A percentile compares a stretch with the other conserved stretches of the same genome.
Conservation (phyloP, 2,329 filamentous ascomycete species). For the Raffaelea deltoideospora region DNA sequence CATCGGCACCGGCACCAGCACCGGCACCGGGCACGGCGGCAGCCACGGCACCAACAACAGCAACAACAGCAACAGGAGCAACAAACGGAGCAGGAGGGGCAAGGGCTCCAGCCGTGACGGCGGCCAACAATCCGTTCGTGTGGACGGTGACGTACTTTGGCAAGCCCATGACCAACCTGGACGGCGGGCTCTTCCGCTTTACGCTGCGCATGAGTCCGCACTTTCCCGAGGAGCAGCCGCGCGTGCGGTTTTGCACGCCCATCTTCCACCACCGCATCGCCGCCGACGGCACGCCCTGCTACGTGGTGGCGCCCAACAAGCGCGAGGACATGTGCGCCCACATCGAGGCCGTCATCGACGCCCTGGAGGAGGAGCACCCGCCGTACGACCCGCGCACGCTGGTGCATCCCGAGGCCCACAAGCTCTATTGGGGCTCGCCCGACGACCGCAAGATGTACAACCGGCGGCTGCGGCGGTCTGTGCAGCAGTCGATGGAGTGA, state of each 20-base stretch:
- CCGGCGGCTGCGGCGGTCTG: constrained; percentile 61
- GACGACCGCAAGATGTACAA: constrained; percentile 78
- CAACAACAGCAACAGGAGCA: no score
- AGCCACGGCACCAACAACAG: no score
- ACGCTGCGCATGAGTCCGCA: constrained; percentile 64
- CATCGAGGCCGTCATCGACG: constrained; percentile 65
- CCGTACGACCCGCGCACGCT: constrained; percentile 81
- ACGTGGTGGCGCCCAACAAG: constrained; percentile 45
- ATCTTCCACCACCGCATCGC: constrained; percentile 85
- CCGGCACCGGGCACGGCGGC: no score
- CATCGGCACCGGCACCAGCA: no score
- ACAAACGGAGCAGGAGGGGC: no score
- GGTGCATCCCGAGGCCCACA: constrained; percentile 74
- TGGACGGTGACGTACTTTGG: constrained; percentile 87
- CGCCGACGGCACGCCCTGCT: constrained; percentile 67
- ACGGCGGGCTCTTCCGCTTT: constrained; percentile 79
- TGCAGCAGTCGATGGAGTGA: constrained; percentile 53
- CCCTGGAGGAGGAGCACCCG: constrained; percentile 76
- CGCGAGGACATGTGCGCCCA: constrained; percentile 69
- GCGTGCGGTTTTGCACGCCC: constrained; percentile 63
- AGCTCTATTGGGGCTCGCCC: constrained; percentile 68
- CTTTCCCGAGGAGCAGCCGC: constrained; percentile 80
- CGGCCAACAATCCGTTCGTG: constrained; percentile 70
- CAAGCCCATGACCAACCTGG: constrained; percentile 79
- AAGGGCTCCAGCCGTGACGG: no score